phyloP scores from a whole-genome alignment of 2,329 filamentous ascomycete genomes.

The Trichoderma koningiopsis region DNA sequence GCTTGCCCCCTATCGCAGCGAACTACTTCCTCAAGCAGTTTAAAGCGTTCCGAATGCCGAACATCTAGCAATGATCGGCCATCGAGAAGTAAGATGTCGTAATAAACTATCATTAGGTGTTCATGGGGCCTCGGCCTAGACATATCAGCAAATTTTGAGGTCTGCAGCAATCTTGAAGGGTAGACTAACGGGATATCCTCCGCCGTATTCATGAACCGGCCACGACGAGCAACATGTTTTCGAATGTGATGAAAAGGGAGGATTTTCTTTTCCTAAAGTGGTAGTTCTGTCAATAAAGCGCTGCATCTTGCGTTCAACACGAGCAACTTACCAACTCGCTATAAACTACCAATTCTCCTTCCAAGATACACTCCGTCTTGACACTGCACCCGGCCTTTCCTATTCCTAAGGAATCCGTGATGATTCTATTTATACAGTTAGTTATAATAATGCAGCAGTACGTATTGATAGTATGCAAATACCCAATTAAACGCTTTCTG shows the following conservation, averaged over 20 bases:
- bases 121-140: constrained; percentile 52
- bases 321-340: constrained; percentile 56
- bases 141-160: neutral
- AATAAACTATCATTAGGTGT: constrained; percentile 65
- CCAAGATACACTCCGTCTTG: constrained; percentile 69
- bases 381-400: constrained; percentile 61
- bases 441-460: neutral
- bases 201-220: constrained; percentile 66
- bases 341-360: constrained; percentile 82
- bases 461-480: constrained; percentile 28
- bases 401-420: constrained; percentile 66
- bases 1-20: constrained; percentile 60
- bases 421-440: constrained; percentile 45
- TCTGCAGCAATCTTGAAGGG: neutral
- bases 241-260: constrained; percentile 80
- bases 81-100: constrained; percentile 59
- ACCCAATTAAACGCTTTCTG: constrained; percentile 61
- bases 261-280: constrained; percentile 56
- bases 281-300: neutral
- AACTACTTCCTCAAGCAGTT: constrained; percentile 59
- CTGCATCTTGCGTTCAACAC: too few relatives aligned
- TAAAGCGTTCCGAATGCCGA: constrained; percentile 61
- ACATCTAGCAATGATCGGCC: constrained; percentile 52
- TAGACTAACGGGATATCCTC: constrained; percentile 66
- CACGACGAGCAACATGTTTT: constrained; percentile 75